Evolutionary conservation across 192 early-diverging fungal species (phyloP).

Genomic region (Mortierella alpina): DNA sequence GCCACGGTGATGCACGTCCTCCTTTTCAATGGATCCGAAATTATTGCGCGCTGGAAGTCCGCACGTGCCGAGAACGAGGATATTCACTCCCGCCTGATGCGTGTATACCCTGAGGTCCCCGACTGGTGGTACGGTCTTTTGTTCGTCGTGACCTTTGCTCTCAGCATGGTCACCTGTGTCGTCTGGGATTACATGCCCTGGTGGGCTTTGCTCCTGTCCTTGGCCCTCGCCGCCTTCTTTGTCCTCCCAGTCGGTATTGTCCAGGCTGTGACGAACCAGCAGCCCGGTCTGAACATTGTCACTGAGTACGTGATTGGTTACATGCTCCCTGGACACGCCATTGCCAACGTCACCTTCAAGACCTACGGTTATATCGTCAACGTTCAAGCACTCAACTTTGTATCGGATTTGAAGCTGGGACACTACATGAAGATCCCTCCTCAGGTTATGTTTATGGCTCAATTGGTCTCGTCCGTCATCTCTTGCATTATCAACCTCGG

Average conservation of each 20-base stretch:
- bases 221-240: constrained; percentile 68
- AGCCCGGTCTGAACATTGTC: constrained; percentile 81
- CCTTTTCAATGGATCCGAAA: constrained; percentile 74
- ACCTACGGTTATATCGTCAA: constrained; percentile 80
- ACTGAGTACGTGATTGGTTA: constrained; percentile 87
- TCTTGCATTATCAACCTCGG: constrained; percentile 60
- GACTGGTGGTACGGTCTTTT: constrained; percentile 64
- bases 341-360: constrained; percentile 87
- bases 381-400: constrained; percentile 75
- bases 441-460: constrained; percentile 64
- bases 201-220: constrained; percentile 75
- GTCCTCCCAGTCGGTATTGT: constrained; percentile 85
- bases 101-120: constrained; percentile 73
- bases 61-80: constrained; percentile 60
- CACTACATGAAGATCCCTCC: constrained; percentile 80
- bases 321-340: constrained; percentile 77
- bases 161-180: constrained; percentile 59
- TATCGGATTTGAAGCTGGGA: constrained; percentile 76
- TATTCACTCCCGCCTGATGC: constrained; percentile 73
- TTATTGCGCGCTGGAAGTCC: constrained; percentile 58
- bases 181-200: constrained; percentile 71
- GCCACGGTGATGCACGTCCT: constrained; percentile 65
- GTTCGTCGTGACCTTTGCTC: constrained; percentile 50
- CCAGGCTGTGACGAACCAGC: constrained; percentile 76
- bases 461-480: constrained; percentile 67